These are phyloP conservation scores for Phytophthora pseudosyringae DNA, from an alignment of 352 stramenopile genomes.

Conservation along the genomic window DNA sequence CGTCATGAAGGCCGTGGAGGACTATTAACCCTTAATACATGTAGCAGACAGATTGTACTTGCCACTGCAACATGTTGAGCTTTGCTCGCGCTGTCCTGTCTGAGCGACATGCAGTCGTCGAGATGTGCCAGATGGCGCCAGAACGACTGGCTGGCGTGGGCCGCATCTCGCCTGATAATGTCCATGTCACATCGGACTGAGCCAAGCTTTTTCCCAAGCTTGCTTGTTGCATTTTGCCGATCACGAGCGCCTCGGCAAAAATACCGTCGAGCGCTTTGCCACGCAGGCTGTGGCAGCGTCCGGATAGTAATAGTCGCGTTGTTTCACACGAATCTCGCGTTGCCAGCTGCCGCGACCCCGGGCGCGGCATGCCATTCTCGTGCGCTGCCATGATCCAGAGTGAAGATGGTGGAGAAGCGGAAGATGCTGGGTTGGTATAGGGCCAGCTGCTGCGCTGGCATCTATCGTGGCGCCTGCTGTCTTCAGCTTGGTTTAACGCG, in stretches of 20 bases:
- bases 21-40: conserved; percentile 25
- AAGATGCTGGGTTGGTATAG: conserved; percentile 26
- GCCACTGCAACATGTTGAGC: conserved; percentile 19
- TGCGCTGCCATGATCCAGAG: conserved; percentile 13
- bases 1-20: conserved; percentile 37
- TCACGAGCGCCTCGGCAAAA: neutral
- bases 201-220: neutral
- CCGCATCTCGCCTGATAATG: conserved; percentile 31
- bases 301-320: conserved; percentile 12
- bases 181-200: conserved; percentile 27
- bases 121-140: conserved; percentile 19
- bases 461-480: conserved; percentile 12
- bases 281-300: neutral
- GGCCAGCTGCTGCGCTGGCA: conserved; percentile 16
- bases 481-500: conserved; percentile 17
- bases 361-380: conserved; percentile 12
- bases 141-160: conserved; percentile 27
- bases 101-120: conserved; percentile 10
- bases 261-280: neutral
- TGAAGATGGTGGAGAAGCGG: conserved; percentile 34
- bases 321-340: conserved; percentile 27
- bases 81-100: conserved; percentile 8
- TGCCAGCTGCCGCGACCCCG: neutral
- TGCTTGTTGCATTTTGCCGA: neutral
- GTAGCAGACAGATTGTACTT: neutral